Percentiles rank a stretch among this genome's conserved stretches.
phyloP scores from a whole-genome alignment of 148 eudicot genomes.

The Rhododendron molle region DNA sequence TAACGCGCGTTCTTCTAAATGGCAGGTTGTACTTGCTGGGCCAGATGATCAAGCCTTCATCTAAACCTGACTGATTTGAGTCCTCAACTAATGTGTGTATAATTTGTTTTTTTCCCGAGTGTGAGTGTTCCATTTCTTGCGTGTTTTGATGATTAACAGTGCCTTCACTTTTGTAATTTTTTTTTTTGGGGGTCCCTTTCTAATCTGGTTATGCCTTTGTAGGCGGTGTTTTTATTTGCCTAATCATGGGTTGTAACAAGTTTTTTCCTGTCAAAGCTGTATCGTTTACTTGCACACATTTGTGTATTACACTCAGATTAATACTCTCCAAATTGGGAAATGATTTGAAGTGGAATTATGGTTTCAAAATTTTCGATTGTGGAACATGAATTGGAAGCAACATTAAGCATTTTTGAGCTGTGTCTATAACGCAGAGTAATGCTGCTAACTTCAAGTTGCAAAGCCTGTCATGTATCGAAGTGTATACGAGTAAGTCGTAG shows the following conservation, averaged over 20 bases:
- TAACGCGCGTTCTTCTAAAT: not conserved
- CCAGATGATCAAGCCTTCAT: slow-evolving; percentile 64
- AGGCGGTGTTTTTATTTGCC: slow-evolving; percentile 88
- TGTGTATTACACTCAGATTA: not conserved
- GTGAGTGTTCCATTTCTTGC: slow-evolving; percentile 37
- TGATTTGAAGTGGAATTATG: not conserved
- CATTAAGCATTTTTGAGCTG: not conserved
- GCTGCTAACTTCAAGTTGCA: not conserved
- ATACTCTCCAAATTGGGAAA: not conserved
- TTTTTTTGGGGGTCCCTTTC: not conserved
- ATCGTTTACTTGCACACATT: slow-evolving; percentile 7
- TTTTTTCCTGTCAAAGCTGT: slow-evolving; percentile 14
- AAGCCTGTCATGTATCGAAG: not conserved
- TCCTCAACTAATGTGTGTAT: slow-evolving; percentile 25
- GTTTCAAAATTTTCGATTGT: not conserved
- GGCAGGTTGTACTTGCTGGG: slow-evolving; percentile 70
- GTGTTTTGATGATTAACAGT: slow-evolving; percentile 29
- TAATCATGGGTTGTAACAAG: slow-evolving; percentile 49
- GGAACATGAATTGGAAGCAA: not conserved
- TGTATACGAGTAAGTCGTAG: not conserved
- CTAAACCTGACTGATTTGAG: slow-evolving; percentile 31
- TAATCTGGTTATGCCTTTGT: slow-evolving; percentile 40
- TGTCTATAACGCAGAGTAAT: not conserved
- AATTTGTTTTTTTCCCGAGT: slow-evolving; percentile 31
- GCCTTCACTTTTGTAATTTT: slow-evolving; percentile 25